Conservation (phyloP, 495 filamentous ascomycete species). For the Neurospora sp. region DNA sequence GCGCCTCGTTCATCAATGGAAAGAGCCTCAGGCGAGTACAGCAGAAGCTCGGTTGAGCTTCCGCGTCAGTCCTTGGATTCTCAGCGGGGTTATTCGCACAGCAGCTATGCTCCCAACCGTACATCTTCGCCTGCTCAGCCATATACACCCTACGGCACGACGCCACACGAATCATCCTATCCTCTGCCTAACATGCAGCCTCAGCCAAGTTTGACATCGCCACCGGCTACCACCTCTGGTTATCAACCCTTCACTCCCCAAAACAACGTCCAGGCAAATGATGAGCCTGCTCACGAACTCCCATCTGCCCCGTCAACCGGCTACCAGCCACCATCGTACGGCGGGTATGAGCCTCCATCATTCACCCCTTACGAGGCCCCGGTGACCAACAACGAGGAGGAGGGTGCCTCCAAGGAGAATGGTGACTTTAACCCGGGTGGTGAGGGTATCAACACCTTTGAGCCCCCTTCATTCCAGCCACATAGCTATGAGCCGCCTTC, state of each 20-base stretch:
- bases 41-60: conserved; percentile 33
- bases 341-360: conserved; percentile 30
- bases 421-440: conserved; percentile 4
- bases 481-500: conserved; percentile 46
- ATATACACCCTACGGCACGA: neutral
- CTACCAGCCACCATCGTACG: conserved; percentile 34
- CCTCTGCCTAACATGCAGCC: neutral
- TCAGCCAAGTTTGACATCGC: conserved; percentile 3
- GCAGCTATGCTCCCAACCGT: conserved; percentile 21
- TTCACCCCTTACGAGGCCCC: conserved; percentile 23
- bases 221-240: conserved; percentile 3
- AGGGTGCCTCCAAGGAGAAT: neutral
- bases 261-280: neutral
- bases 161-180: neutral
- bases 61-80: conserved; percentile 34
- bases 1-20: conserved; percentile 35
- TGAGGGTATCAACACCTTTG: conserved; percentile 27
- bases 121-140: conserved; percentile 15
- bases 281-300: conserved; percentile 3
- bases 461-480: conserved; percentile 41
- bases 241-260: conserved; percentile 16
- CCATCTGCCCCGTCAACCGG: conserved; percentile 13
- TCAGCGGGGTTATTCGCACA: conserved; percentile 21
- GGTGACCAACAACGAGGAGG: conserved; percentile 17
- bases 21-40: conserved; percentile 32